These are phyloP conservation scores for Termitomyces sp. DNA, from an alignment of 768 basidiomycete genomes.

Conservation along the genomic window DNA sequence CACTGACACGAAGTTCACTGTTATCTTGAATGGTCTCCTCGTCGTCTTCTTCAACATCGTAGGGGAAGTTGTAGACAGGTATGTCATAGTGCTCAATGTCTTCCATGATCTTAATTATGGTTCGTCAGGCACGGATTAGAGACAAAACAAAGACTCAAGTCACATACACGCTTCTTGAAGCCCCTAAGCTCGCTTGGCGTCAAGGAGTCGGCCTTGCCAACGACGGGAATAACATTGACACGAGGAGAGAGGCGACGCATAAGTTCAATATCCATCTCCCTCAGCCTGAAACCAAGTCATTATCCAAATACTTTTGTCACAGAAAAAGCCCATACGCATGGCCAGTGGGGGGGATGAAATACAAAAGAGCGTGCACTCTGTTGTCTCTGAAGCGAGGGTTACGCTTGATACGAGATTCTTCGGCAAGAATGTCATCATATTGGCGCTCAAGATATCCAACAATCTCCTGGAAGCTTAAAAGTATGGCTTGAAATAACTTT, in stretches of 20 bases:
- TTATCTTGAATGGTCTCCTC: slow-evolving; percentile 98
- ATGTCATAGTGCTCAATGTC: slow-evolving; percentile 99
- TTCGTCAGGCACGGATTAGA: not conserved
- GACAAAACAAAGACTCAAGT: not conserved
- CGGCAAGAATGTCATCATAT: slow-evolving; percentile 98
- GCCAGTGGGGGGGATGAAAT: slow-evolving; percentile 98
- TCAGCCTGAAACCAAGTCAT: slow-evolving; percentile 43
- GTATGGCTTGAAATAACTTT: not conserved
- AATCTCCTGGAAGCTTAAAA: slow-evolving; percentile 87
- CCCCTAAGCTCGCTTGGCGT: slow-evolving; percentile 89
- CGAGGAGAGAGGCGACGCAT: slow-evolving; percentile 97
- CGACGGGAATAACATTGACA: slow-evolving; percentile 97
- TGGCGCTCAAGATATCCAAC: slow-evolving; percentile 95
- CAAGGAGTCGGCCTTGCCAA: slow-evolving; percentile 93
- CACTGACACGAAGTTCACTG: slow-evolving; percentile 83
- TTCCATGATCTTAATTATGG: slow-evolving; percentile 83
- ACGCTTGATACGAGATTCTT: slow-evolving; percentile 98
- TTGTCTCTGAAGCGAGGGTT: slow-evolving; percentile 99
- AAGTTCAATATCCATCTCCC: slow-evolving; percentile 98
- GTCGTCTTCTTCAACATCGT: slow-evolving; percentile 98
- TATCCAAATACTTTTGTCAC: not conserved
- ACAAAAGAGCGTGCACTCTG: slow-evolving; percentile 91
- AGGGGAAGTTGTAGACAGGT: slow-evolving; percentile 99
- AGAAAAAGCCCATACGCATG: slow-evolving; percentile 64
- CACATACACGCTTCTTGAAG: slow-evolving; percentile 87